Conservation (phyloP, 805 yeast genomes). For the Zygotorulaspora sp. region DNA sequence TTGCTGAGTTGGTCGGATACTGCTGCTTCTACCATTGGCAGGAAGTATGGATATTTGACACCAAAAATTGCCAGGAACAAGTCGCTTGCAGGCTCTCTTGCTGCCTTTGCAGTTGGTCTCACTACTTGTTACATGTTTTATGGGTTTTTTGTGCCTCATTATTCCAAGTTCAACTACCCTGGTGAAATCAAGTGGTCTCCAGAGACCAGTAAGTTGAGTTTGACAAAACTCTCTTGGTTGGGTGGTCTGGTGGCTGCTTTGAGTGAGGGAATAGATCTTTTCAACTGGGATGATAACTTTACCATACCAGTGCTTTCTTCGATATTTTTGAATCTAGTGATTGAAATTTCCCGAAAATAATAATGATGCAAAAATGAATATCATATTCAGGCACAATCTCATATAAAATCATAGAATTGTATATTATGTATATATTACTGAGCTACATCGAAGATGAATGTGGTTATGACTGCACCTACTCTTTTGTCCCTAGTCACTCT, state of each 20-base stretch:
- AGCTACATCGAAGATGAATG: too few relatives aligned
- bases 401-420: too few relatives aligned
- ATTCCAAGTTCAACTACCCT: conserved; percentile 48
- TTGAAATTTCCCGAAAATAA: conserved; percentile 34
- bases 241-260: conserved; percentile 81
- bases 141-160: conserved; percentile 65
- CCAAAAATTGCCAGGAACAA: conserved; percentile 71
- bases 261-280: conserved; percentile 78
- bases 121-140: conserved; percentile 63
- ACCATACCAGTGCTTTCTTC: conserved; percentile 90
- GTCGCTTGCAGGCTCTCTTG: conserved; percentile 85
- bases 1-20: conserved; percentile 96
- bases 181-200: conserved; percentile 64
- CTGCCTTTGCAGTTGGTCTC: conserved; percentile 75
- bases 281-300: conserved; percentile 82
- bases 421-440: conserved; percentile 3
- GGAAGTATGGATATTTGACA: conserved; percentile 78
- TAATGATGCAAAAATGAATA: too few relatives aligned
- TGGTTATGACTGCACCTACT: too few relatives aligned
- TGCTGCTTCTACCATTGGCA: conserved; percentile 91
- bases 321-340: conserved; percentile 49
- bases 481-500: too few relatives aligned
- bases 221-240: conserved; percentile 50
- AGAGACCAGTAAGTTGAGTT: conserved; percentile 51
- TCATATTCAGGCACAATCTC: too few relatives aligned